Evolutionary conservation across 352 stramenopile genomes (phyloP), one percentile per base, ranked within the genome.

Genomic region (Globisporangium echinulatum): DNA sequence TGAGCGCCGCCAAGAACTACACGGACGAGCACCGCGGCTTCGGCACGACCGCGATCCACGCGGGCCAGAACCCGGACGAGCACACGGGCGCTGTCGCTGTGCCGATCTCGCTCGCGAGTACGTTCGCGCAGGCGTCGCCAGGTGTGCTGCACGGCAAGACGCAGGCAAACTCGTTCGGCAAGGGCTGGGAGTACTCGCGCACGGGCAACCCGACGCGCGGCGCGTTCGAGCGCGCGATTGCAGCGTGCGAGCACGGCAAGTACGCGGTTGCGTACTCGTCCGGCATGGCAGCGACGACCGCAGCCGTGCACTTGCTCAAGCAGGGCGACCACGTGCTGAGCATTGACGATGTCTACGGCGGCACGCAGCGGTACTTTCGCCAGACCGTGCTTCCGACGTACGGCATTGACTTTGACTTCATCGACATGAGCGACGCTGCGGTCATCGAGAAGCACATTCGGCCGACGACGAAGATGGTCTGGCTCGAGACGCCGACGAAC

Each of bases 191-290:
- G 62, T 98, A 98, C 79, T 96, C 88, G 69, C 88, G 94, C 55
- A 85, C 97, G 54, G 96, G 87, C 67, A 98, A 99, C 75, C 96
- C 95, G n/a, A 99, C 95, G 25, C 96, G 80, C 46, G 85, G 96
- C 54, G 85, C 97, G 9, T 81, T 99, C 13, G 96, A 99, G 72
- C 88, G 79, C 49, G 83, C 90, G n/a, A 84, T 97, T 51, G 88
- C 94, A 4, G 80, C 88, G 7, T 86, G 97, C 59, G 94, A 98
- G 72, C 88, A 96, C 62, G 94, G 86, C 48, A 87, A 89, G 68
- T 90, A 88, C 62, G 83, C 89, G 1, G 81, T 97, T 17, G 87
- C 90, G 52, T 94, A 94, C 61, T 88, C 85, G 14, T 97, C 80
- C 19, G 96, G 96, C 63, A 97, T 96, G 70, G 82, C 84, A 15